Evolutionary conservation across 1,139 yeast genomes (phyloP).

Genomic region (Blastobotrys malaysiensis): DNA sequence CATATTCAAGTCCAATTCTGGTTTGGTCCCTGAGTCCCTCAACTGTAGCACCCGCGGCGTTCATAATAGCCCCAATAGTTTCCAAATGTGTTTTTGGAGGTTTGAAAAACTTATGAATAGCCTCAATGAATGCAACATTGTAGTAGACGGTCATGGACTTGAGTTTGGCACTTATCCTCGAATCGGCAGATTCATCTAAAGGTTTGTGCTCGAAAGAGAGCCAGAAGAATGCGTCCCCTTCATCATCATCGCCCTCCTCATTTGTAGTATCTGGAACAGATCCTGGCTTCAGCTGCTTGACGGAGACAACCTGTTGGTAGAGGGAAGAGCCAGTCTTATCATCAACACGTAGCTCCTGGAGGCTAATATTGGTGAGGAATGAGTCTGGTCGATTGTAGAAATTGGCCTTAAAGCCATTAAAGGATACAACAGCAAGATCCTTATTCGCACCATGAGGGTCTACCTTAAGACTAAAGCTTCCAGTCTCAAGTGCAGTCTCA

Average conservation of each 20-base stretch:
- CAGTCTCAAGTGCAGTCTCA: conserved; percentile 63
- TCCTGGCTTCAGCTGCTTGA: conserved; percentile 45
- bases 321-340: conserved; percentile 75
- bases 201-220: conserved; percentile 84
- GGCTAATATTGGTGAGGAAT: conserved; percentile 60
- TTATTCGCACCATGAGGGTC: conserved; percentile 29
- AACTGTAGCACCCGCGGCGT: conserved; percentile 92
- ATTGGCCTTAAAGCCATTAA: conserved; percentile 76
- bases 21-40: conserved; percentile 89
- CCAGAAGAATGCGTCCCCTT: conserved; percentile 65
- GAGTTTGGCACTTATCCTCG: conserved; percentile 64
- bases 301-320: conserved; percentile 84
- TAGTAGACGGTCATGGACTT: conserved; percentile 87
- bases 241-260: conserved; percentile 16
- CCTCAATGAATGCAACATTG: conserved; percentile 75
- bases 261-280: conserved; percentile 14
- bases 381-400: conserved; percentile 79
- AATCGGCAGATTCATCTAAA: conserved; percentile 75
- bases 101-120: conserved; percentile 65
- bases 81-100: conserved; percentile 86
- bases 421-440: conserved; percentile 68
- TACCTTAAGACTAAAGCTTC: conserved; percentile 61
- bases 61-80: conserved; percentile 86
- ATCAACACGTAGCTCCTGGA: conserved; percentile 77
- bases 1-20: conserved; percentile 86